Percentiles rank a stretch among this genome's conserved stretches.
Conservation (phyloP, 106 monocot species). For the Acanthochlamys bracteata region DNA sequence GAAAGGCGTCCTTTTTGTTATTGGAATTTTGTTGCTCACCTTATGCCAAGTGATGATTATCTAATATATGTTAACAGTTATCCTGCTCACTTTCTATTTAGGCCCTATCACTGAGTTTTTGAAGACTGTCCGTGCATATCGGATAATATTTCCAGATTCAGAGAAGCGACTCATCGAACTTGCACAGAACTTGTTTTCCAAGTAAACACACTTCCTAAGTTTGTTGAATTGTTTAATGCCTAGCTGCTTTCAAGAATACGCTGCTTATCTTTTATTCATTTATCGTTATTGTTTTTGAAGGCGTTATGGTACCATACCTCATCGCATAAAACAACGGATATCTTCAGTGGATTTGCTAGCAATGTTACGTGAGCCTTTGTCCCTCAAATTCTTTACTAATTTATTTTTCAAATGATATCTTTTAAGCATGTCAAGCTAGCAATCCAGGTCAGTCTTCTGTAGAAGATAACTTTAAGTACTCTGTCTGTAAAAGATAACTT, state of each 20-base stretch:
- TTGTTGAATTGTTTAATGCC: no score
- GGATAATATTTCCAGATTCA: slow-evolving; percentile 95
- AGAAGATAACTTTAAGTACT: no score
- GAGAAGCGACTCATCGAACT: slow-evolving; percentile 75
- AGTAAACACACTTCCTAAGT: slow-evolving; percentile 26
- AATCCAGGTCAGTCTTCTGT: no score
- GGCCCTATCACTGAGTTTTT: slow-evolving; percentile 72
- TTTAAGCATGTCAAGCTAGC: no score
- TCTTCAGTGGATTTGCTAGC: slow-evolving; percentile 52
- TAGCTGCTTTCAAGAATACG: not conserved
- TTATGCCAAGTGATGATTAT: no score
- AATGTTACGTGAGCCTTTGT: slow-evolving; percentile 59
- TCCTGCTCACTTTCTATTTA: slow-evolving; percentile 4
- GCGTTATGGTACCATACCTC: slow-evolving; percentile 47
- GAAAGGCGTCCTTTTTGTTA: no score
- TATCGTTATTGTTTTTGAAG: slow-evolving; percentile 38
- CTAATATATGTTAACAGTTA: not conserved
- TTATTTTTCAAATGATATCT: not conserved
- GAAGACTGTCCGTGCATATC: slow-evolving; percentile 75
- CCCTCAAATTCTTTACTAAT: not conserved
- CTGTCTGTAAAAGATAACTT: no score
- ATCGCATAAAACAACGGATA: slow-evolving; percentile 40
- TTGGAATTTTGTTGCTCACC: no score
- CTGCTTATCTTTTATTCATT: not conserved
- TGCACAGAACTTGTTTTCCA: slow-evolving; percentile 70